A percentile compares a stretch with the other conserved stretches of the same genome.
Conservation (phyloP, 179 eudicot genomes). For the Spergularia azorica region DNA sequence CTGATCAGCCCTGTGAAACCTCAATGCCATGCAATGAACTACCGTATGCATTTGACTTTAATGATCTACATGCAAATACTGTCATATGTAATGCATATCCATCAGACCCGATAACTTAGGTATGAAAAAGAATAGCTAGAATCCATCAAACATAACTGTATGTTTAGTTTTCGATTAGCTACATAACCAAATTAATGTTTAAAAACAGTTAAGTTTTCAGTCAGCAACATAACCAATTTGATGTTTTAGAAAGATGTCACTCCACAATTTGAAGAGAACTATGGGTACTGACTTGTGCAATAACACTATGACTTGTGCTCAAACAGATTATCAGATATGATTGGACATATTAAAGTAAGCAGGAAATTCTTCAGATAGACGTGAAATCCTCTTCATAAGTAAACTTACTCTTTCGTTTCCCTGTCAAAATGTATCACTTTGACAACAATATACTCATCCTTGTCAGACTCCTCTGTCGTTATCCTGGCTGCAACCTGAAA, state of each 20-base stretch:
- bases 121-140: neutral
- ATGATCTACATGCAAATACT: neutral
- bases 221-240: neutral
- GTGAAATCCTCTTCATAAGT: slow-evolving; percentile 8
- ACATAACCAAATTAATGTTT: neutral
- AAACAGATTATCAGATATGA: slow-evolving; percentile 10
- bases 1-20: neutral
- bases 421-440: slow-evolving; percentile 91
- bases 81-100: neutral
- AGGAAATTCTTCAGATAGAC: neutral
- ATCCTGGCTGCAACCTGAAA: slow-evolving; percentile 93
- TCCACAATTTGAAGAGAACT: neutral
- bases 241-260: neutral
- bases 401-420: slow-evolving; percentile 79
- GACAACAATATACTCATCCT: slow-evolving; percentile 93
- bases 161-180: neutral
- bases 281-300: neutral
- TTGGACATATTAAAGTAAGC: slow-evolving; percentile 7
- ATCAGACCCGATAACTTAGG: neutral
- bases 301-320: neutral
- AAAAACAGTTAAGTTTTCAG: neutral
- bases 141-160: neutral
- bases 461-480: slow-evolving; percentile 71
- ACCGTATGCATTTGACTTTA: neutral
- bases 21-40: neutral